Evolutionary conservation across 225 moss, liverwort and hornwort genomes (phyloP), one percentile per base, ranked within the genome.

Genomic region (Asterella californica): DNA sequence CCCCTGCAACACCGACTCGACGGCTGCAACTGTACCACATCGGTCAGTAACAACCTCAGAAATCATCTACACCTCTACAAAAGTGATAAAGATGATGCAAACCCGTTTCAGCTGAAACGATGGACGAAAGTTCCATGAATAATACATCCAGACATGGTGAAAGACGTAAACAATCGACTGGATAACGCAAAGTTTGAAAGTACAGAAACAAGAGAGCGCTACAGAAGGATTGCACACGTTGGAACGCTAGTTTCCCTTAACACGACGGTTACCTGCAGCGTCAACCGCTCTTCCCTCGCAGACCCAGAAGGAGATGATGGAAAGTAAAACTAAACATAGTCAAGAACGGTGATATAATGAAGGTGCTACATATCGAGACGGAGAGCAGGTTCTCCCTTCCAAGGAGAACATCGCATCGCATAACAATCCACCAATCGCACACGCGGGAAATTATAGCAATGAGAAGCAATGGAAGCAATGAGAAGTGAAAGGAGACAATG

Each of bases 21-120:
- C 84, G 83, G 77, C 91, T 82, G 70, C 84, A 92, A 87, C 92
- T 91, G 88, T 85, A 79, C 74, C 70, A 78, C 74, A 87, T 48
- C 70, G 29, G 24, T 37, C 69, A 71, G 14, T 45, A 6, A 48
- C 34, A 34, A 70, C 46, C 15, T 71, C 25, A 47, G 71, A 30
- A 65, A 47, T 12, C 25, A 14, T 27, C 24, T 1, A 46, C 25
- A 46, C n/a, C 11, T 15, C 15, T 42, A 71, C 37, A n/a, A 48
- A 25, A 24, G 8, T 8, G 11, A 14, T 25, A 10, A 14, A 9
- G 11, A 48, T 25, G n/a, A 0, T 25, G 9, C 17, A 17, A 52
- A n/a, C n/a, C n/a, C 18, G 4, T 0, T 17, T 18, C 19, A 67
- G 67, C 19, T 11, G 34, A 34, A n/a, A 37, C 0, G 36, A 4